phyloP scores from a whole-genome alignment of 179 eudicot genomes.

The Drosera spatulata region DNA sequence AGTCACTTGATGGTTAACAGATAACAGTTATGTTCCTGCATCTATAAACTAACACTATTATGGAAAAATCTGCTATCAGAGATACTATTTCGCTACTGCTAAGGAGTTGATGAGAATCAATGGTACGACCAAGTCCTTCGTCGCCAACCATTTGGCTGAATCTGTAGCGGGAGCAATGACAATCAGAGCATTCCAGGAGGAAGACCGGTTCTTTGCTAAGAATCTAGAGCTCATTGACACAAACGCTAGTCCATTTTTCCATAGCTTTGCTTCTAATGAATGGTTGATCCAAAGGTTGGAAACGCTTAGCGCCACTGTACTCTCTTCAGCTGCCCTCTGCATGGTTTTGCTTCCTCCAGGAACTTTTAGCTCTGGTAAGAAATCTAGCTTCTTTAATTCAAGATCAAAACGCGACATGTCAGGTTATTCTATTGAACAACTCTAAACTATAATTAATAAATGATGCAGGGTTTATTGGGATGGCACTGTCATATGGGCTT shows the following conservation, averaged over 20 bases:
- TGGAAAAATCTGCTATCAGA: constrained; percentile 18
- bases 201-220: constrained; percentile 63
- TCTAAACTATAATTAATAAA: neutral
- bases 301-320: constrained; percentile 45
- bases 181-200: constrained; percentile 69
- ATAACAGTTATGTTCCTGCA: neutral
- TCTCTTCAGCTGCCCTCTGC: constrained; percentile 58
- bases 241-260: constrained; percentile 66
- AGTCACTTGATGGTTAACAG: neutral
- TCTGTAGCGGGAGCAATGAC: constrained; percentile 54
- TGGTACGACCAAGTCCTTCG: constrained; percentile 71
- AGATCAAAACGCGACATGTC: neutral
- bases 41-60: too few species aligned
- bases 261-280: constrained; percentile 73
- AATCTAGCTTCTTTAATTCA: neutral
- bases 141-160: constrained; percentile 76
- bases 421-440: neutral
- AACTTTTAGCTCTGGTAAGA: constrained; percentile 63
- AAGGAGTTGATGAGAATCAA: constrained; percentile 75
- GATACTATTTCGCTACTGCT: constrained; percentile 56
- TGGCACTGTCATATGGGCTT: constrained; percentile 80
- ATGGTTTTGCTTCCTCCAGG: constrained; percentile 83
- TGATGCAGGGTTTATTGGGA: constrained; percentile 65
- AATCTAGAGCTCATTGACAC: constrained; percentile 53
- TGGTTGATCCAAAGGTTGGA: constrained; percentile 83